phyloP scores from a whole-genome alignment of 1,284 basidiomycete species.

The Ganoderma multipileum region DNA sequence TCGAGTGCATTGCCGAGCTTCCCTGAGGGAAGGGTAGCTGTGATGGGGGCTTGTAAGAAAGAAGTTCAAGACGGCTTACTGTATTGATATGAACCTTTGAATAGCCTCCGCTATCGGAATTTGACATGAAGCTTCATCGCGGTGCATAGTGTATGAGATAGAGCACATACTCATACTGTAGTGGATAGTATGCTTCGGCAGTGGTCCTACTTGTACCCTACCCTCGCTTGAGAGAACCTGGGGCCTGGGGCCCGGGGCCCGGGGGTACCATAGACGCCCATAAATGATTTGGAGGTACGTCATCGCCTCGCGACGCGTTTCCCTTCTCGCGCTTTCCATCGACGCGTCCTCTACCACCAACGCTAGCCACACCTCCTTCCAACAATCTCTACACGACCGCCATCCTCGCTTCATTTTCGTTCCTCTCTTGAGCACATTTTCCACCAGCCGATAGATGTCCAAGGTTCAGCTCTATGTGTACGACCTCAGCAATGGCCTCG shows the following conservation, averaged over 20 bases:
- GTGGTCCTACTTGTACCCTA: too few relatives aligned
- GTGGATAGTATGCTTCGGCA: too few relatives aligned
- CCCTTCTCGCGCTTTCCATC: constrained; percentile 7
- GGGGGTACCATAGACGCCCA: constrained; percentile 2
- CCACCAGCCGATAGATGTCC: constrained; percentile 30
- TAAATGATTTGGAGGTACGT: neutral
- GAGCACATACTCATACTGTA: too few relatives aligned
- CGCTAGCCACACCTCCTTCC: neutral
- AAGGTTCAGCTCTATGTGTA: constrained; percentile 78
- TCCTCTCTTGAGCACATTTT: neutral
- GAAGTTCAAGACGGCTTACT: neutral
- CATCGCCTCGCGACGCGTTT: constrained; percentile 12
- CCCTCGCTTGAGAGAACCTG: too few relatives aligned
- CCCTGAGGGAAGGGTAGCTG: constrained; percentile 18
- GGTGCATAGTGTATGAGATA: neutral
- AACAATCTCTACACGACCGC: neutral
- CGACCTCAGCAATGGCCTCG: constrained; percentile 88
- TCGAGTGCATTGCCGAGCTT: constrained; percentile 68
- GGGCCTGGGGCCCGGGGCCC: too few relatives aligned
- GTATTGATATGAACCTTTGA: constrained; percentile 3
- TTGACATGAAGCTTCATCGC: neutral
- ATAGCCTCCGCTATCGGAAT: neutral
- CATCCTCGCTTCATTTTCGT: neutral
- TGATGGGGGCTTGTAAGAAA: neutral
- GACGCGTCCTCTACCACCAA: neutral